phyloP scores from a whole-genome alignment of 2,329 filamentous ascomycete genomes.

The Fusarium drepaniforme region DNA sequence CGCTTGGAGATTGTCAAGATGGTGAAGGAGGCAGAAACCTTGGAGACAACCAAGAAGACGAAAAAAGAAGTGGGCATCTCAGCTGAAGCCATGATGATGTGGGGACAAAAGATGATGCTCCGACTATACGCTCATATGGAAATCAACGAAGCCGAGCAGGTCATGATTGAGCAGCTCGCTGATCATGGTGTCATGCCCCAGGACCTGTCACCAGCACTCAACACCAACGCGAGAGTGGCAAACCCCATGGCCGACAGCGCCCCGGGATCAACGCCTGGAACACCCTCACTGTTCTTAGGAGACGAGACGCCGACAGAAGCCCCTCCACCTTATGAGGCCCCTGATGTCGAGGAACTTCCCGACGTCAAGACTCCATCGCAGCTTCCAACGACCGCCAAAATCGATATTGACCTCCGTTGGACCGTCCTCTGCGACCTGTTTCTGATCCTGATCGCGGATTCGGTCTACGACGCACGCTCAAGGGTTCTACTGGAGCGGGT shows the following conservation, averaged over 20 bases:
- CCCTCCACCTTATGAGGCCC: slow-evolving; percentile 72
- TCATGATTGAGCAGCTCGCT: slow-evolving; percentile 98
- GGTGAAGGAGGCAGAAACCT: slow-evolving; percentile 73
- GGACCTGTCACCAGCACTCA: slow-evolving; percentile 87
- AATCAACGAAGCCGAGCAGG: slow-evolving; percentile 88
- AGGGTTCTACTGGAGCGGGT: slow-evolving; percentile 86
- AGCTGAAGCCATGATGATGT: slow-evolving; percentile 89
- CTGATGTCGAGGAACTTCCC: slow-evolving; percentile 78
- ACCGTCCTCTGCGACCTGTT: slow-evolving; percentile 97
- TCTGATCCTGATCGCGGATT: slow-evolving; percentile 95
- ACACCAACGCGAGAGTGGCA: slow-evolving; percentile 91
- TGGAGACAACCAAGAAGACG: slow-evolving; percentile 72
- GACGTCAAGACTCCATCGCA: slow-evolving; percentile 87
- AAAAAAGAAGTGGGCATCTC: slow-evolving; percentile 80
- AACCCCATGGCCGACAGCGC: slow-evolving; percentile 81
- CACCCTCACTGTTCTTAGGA: slow-evolving; percentile 36
- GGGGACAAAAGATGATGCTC: slow-evolving; percentile 98
- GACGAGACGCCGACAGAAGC: slow-evolving; percentile 63
- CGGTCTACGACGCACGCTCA: slow-evolving; percentile 90
- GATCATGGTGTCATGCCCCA: slow-evolving; percentile 89
- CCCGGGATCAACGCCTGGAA: slow-evolving; percentile 33
- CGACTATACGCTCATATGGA: slow-evolving; percentile 97
- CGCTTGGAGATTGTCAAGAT: slow-evolving; percentile 85
- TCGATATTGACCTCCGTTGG: slow-evolving; percentile 97
- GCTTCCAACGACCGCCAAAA: slow-evolving; percentile 82